Percentiles rank a stretch among this genome's conserved stretches.
Evolutionary conservation across 306 rosid genomes (phyloP).

Genomic region (Comarum palustre): DNA sequence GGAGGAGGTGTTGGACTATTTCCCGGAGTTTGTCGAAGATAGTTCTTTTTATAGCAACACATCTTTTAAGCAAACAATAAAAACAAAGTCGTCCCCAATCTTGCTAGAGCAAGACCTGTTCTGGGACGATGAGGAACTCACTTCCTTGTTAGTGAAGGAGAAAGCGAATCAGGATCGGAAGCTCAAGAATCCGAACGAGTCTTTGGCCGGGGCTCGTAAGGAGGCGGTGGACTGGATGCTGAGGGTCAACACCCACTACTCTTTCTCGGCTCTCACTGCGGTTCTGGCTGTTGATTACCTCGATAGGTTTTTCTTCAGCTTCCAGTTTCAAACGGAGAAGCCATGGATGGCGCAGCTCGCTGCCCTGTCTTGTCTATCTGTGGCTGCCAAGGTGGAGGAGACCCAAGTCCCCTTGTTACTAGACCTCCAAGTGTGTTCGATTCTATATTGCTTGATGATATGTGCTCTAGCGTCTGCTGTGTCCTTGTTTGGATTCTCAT

Average conservation of each 20-base stretch:
- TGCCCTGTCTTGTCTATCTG: constrained; percentile 75
- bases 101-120: constrained; percentile 56
- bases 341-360: constrained; percentile 92
- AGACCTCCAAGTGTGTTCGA: constrained; percentile 64
- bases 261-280: constrained; percentile 70
- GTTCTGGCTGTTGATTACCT: constrained; percentile 75
- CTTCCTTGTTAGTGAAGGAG: constrained; percentile 52
- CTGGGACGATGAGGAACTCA: constrained; percentile 74
- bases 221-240: constrained; percentile 70
- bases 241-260: constrained; percentile 55
- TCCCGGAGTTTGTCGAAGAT: constrained; percentile 18
- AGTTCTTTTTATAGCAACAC: constrained; percentile 3
- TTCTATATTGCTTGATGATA: not conserved
- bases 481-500: not conserved
- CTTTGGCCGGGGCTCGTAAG: constrained; percentile 43
- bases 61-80: constrained; percentile 12
- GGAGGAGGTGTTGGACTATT: constrained; percentile 33
- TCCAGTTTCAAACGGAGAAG: constrained; percentile 46
- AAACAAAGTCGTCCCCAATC: constrained; percentile 1
- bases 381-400: constrained; percentile 91
- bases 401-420: constrained; percentile 72
- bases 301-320: constrained; percentile 57
- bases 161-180: constrained; percentile 32
- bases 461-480: not conserved
- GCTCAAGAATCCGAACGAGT: constrained; percentile 15